These are phyloP conservation scores for Myxozyma neglecta DNA, from an alignment of 805 yeast species.

Conservation along the genomic window DNA sequence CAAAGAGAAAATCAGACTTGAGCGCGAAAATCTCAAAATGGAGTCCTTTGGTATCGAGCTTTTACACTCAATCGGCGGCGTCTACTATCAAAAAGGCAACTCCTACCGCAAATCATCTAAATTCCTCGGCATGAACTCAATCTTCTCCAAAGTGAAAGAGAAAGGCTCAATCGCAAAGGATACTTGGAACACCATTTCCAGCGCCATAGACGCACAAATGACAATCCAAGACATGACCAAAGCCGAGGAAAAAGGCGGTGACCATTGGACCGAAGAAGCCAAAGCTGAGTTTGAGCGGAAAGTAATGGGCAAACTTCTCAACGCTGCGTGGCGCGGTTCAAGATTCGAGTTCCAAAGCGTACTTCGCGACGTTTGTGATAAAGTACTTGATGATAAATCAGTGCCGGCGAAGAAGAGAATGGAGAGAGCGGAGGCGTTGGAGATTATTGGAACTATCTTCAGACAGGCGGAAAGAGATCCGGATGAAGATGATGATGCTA, in stretches of 20 bases:
- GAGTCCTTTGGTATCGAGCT: slow-evolving; percentile 95
- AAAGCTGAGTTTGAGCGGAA: slow-evolving; percentile 77
- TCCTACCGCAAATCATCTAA: slow-evolving; percentile 70
- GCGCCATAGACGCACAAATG: slow-evolving; percentile 85
- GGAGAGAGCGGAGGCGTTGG: slow-evolving; percentile 76
- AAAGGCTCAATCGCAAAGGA: slow-evolving; percentile 81
- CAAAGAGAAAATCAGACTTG: slow-evolving; percentile 59
- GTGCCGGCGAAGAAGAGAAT: slow-evolving; percentile 62
- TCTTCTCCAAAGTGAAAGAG: slow-evolving; percentile 77
- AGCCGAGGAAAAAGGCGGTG: slow-evolving; percentile 64
- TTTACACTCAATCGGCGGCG: slow-evolving; percentile 72
- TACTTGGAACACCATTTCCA: slow-evolving; percentile 74
- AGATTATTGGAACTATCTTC: slow-evolving; percentile 70
- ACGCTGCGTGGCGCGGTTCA: slow-evolving; percentile 95
- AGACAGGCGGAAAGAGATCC: slow-evolving; percentile 65
- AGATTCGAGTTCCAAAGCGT: slow-evolving; percentile 79
- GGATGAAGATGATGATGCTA: slow-evolving; percentile 90
- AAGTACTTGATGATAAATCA: slow-evolving; percentile 66
- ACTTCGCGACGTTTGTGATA: slow-evolving; percentile 79
- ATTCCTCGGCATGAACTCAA: slow-evolving; percentile 83
- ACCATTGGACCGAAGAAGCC: slow-evolving; percentile 55
- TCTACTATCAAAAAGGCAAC: slow-evolving; percentile 72
- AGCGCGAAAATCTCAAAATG: slow-evolving; percentile 86
- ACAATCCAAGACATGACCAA: slow-evolving; percentile 72
- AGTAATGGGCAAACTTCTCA: slow-evolving; percentile 83